These are phyloP conservation scores for Amylocarpus encephaloides DNA, from an alignment of 2,329 filamentous ascomycete genomes.

Conservation along the genomic window DNA sequence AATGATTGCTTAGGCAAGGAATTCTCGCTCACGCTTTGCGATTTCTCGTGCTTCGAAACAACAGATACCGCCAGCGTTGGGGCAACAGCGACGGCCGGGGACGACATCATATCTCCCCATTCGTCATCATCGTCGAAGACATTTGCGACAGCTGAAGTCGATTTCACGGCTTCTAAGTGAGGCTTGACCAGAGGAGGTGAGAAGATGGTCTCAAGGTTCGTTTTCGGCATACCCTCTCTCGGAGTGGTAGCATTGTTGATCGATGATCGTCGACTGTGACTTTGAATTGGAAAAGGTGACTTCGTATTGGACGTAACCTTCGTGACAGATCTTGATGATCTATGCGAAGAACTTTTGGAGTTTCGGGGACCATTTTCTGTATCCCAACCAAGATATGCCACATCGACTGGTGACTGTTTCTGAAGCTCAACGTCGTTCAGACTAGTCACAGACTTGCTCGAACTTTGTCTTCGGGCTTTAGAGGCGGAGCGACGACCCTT, in stretches of 20 bases:
- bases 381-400: constrained; percentile 25
- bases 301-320: not conserved
- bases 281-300: not conserved
- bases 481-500: constrained; percentile 16
- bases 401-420: constrained; percentile 1
- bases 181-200: not conserved
- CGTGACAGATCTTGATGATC: not conserved
- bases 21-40: constrained; percentile 15
- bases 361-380: constrained; percentile 1
- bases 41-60: constrained; percentile 19
- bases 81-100: constrained; percentile 22
- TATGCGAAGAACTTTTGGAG: not conserved
- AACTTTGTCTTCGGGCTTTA: constrained; percentile 19
- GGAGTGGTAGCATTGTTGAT: not conserved
- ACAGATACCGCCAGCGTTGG: constrained; percentile 6
- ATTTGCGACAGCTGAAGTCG: constrained; percentile 1
- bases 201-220: constrained; percentile 1
- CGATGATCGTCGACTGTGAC: not conserved
- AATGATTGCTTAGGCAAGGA: not conserved
- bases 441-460: constrained; percentile 12
- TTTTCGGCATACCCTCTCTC: not conserved
- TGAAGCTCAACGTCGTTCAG: constrained; percentile 6
- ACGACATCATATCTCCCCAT: constrained; percentile 36
- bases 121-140: constrained; percentile 29
- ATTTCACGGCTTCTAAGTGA: not conserved